These are phyloP conservation scores for Penicillium sp. DNA, from an alignment of 2,329 filamentous ascomycete species.

Conservation along the genomic window DNA sequence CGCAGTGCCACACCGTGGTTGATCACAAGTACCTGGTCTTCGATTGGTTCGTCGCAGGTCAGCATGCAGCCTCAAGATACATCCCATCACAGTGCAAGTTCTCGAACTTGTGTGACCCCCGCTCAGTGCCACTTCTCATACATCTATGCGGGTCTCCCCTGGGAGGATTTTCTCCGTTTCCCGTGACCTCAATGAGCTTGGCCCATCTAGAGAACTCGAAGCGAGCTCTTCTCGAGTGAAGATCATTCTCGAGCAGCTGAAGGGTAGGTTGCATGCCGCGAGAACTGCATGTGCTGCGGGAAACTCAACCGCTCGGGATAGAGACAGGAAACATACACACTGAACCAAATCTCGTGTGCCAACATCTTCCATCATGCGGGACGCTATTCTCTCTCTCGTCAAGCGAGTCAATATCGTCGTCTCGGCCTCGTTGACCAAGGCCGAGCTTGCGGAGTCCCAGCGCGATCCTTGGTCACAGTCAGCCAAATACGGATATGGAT, in stretches of 20 bases:
- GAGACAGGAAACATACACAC: neutral
- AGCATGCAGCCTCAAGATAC: constrained; percentile 3
- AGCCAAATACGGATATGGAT: constrained; percentile 81
- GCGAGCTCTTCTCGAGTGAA: neutral
- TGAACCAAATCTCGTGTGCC: neutral
- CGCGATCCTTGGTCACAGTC: constrained; percentile 76
- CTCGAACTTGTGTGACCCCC: constrained; percentile 13
- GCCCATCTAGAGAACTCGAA: constrained; percentile 5
- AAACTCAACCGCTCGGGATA: neutral
- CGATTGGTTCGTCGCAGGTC: constrained; percentile 12
- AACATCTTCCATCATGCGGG: constrained; percentile 12
- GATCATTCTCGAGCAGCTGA: neutral
- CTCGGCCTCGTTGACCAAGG: constrained; percentile 55
- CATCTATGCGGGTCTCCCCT: constrained; percentile 11
- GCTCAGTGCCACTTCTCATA: constrained; percentile 12
- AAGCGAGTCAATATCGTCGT: constrained; percentile 57
- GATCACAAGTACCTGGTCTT: neutral
- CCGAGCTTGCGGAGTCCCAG: constrained; percentile 55
- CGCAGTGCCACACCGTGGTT: neutral
- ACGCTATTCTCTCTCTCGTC: constrained; percentile 29
- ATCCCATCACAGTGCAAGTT: constrained; percentile 13
- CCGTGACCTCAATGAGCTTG: constrained; percentile 8
- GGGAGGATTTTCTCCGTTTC: neutral
- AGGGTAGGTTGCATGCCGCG: neutral
- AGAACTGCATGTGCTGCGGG: neutral